Conservation (phyloP, 129 eudicot genomes). For the sunflower (Helianthus annuus) region HanXRQr2.0-SUNRISE NC_035446.2:127019531-127020030, state of each 20-base stretch:
- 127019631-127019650: conserved; percentile 82
- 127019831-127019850: no score
- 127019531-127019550: conserved; percentile 97
- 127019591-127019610: background rate
- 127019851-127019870: no score
- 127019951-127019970: conserved; percentile 83
- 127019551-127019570: conserved; percentile 51
- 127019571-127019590: background rate
- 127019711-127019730: conserved; percentile 92
- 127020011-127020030: conserved; percentile 82
- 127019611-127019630: conserved; percentile 92
- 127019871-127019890: background rate
- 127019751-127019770: conserved; percentile 16
- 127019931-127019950: conserved; percentile 99
- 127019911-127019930: conserved; percentile 26
- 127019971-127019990: conserved; percentile 82
- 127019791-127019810: no score
- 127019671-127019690: conserved; percentile 85
- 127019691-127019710: conserved; percentile 84
- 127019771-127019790: background rate
- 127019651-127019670: conserved; percentile 87
- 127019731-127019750: conserved; percentile 81
- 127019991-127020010: conserved; percentile 96
- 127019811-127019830: no score
- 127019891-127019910: background rate